Percentiles rank a stretch among this genome's conserved stretches.
These are phyloP conservation scores for Hordeum pubiflorum DNA, from an alignment of 202 grass and related monocot species.

Conservation along the genomic window DNA sequence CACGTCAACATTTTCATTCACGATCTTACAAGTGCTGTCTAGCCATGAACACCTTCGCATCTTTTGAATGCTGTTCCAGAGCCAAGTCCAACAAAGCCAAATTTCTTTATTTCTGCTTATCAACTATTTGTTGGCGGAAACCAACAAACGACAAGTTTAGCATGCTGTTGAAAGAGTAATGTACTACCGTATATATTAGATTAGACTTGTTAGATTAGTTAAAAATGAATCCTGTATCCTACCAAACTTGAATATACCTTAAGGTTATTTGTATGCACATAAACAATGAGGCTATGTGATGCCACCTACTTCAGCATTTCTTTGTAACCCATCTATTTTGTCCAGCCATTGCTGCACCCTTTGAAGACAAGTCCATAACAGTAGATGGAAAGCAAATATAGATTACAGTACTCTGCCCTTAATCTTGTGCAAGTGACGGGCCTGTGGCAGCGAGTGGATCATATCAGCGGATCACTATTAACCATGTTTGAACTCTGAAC, in stretches of 20 bases:
- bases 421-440: not conserved
- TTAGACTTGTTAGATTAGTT: constrained; percentile 13
- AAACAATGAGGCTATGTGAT: not conserved
- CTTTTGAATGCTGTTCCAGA: not conserved
- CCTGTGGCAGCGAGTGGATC: not conserved
- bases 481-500: not conserved
- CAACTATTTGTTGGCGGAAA: not conserved
- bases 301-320: not conserved
- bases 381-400: not conserved
- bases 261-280: not conserved
- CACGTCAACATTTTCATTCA: not conserved
- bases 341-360: not conserved
- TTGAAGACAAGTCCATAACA: not conserved
- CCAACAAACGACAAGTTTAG: not conserved
- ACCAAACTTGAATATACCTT: not conserved
- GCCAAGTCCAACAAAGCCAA: not conserved
- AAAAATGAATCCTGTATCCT: not conserved
- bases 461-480: not conserved
- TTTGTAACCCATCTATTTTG: not conserved
- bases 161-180: too few relatives aligned
- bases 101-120: not conserved
- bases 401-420: not conserved
- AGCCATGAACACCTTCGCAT: not conserved
- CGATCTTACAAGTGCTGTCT: not conserved
- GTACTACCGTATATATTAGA: not conserved